Percentiles rank a stretch among this genome's conserved stretches.
These are phyloP conservation scores for Petunia secreta DNA, from an alignment of 257 asterid species.

Conservation along the genomic window DNA sequence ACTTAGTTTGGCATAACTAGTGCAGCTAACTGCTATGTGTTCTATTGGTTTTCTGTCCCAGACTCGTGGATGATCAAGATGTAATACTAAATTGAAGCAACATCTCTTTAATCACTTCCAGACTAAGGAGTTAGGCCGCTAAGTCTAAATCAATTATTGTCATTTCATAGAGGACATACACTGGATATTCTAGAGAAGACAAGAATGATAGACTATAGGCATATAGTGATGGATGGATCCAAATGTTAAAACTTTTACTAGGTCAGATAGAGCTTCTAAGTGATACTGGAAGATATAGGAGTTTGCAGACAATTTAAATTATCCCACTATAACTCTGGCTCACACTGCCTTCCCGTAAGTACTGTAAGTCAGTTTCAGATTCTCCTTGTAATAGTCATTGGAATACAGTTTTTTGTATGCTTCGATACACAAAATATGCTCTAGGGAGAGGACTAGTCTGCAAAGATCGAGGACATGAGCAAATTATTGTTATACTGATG, in stretches of 20 bases:
- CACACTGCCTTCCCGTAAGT: neutral
- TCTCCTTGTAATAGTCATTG: neutral
- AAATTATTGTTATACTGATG: neutral
- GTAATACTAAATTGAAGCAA: neutral
- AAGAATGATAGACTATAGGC: neutral
- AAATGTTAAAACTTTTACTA: neutral
- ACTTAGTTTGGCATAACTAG: too few relatives aligned
- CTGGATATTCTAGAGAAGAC: constrained; percentile 13
- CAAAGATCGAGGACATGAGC: neutral
- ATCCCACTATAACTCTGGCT: neutral
- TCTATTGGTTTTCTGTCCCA: too few relatives aligned
- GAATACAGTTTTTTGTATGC: neutral
- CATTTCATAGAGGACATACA: neutral
- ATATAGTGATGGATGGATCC: neutral
- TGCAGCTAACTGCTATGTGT: too few relatives aligned
- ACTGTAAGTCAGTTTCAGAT: neutral
- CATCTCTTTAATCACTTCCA: neutral
- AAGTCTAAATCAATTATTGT: neutral
- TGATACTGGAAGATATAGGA: neutral
- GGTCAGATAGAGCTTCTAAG: neutral
- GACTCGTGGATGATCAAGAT: neutral
- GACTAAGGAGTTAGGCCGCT: constrained; percentile 5
- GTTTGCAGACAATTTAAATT: neutral
- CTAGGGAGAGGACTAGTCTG: neutral
- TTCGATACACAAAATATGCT: neutral